These are phyloP conservation scores for Otatea glauca DNA, from an alignment of 176 grass and related monocot species.

Conservation along the genomic window DNA sequence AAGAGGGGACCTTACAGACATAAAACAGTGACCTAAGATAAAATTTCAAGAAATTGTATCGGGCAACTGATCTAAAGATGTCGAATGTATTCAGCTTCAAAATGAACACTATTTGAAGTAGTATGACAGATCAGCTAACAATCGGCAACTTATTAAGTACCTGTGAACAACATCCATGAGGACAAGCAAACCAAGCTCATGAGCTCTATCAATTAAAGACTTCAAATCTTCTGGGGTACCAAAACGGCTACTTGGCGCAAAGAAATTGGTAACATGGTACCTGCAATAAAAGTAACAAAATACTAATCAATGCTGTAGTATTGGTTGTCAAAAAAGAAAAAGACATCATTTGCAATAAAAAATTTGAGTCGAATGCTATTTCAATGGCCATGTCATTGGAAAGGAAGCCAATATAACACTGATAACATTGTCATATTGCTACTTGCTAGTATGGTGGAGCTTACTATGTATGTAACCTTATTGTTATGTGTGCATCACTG, in stretches of 20 bases:
- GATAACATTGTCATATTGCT: slow-evolving; percentile 8
- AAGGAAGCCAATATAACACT: not conserved
- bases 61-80: not conserved
- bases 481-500: not conserved
- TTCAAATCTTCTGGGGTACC: slow-evolving; percentile 96
- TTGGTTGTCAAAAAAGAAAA: slow-evolving; percentile 5
- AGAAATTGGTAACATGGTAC: slow-evolving; percentile 99
- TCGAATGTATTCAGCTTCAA: not conserved
- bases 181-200: slow-evolving; percentile 90
- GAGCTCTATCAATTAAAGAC: slow-evolving; percentile 94
- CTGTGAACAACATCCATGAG: slow-evolving; percentile 99
- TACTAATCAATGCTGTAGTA: not conserved
- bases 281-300: slow-evolving; percentile 60
- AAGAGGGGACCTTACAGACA: not conserved
- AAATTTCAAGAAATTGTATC: not conserved
- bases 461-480: slow-evolving; percentile 13
- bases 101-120: slow-evolving; percentile 2
- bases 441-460: slow-evolving; percentile 23
- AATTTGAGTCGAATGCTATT: not conserved
- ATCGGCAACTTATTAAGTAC: slow-evolving; percentile 43
- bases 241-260: slow-evolving; percentile 97
- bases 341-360: not conserved
- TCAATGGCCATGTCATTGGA: slow-evolving; percentile 5
- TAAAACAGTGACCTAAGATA: not conserved
- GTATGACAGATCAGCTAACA: slow-evolving; percentile 1